Percentiles rank a stretch among this genome's conserved stretches.
Evolutionary conservation across 202 grass and related monocot genomes (phyloP).

Genomic region (Schoenoplectus triqueter): DNA sequence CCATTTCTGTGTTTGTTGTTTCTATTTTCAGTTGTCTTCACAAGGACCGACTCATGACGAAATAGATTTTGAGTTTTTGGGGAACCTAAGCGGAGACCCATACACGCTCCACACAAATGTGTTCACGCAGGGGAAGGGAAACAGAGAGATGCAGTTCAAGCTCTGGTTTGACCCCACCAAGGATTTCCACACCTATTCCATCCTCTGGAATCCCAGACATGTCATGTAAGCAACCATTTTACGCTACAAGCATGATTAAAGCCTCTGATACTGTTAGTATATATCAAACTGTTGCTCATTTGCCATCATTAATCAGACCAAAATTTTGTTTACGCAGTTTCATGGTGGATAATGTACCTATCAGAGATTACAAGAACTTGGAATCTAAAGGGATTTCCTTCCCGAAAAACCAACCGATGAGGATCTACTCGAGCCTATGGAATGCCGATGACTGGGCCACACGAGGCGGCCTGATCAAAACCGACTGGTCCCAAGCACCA

Average conservation of each 20-base stretch:
- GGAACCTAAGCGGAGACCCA: conserved; percentile 69
- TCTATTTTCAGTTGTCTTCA: conserved; percentile 62
- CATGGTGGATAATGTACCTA: conserved; percentile 84
- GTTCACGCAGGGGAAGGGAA: conserved; percentile 77
- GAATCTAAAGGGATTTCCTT: conserved; percentile 70
- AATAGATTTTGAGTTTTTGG: conserved; percentile 98
- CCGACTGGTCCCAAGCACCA: conserved; percentile 78
- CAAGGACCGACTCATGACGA: conserved; percentile 82
- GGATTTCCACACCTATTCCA: conserved; percentile 90
- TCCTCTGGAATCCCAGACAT: conserved; percentile 95
- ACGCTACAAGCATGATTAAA: neutral
- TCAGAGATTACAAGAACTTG: conserved; percentile 79
- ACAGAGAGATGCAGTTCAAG: conserved; percentile 84
- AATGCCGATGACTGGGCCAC: conserved; percentile 95
- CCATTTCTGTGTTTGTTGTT: neutral
- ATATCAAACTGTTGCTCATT: neutral
- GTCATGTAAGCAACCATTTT: conserved; percentile 58
- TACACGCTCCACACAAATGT: conserved; percentile 99
- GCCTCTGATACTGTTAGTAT: neutral
- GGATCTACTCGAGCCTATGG: conserved; percentile 83
- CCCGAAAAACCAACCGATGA: conserved; percentile 81
- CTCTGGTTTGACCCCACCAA: conserved; percentile 93
- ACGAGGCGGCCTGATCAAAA: conserved; percentile 77
- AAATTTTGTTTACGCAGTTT: conserved; percentile 49
- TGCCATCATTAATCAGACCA: neutral